Base-by-base conservation (phyloP, 2,329 filamentous ascomycete genomes). In the Didymella keratinophila region DNA sequence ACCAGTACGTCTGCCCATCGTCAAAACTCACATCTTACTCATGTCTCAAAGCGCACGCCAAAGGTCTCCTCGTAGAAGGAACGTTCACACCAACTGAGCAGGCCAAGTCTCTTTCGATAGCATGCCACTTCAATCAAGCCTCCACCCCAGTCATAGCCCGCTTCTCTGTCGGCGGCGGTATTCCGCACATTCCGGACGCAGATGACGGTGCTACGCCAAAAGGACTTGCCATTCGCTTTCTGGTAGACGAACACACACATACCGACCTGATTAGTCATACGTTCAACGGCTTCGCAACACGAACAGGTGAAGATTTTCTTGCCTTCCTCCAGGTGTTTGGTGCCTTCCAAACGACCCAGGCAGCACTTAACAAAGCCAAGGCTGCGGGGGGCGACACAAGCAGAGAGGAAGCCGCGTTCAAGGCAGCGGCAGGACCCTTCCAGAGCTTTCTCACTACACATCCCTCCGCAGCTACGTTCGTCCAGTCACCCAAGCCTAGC, bases 401-500 rank as follows among this genome's bases (percentile, higher is more conserved):
- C 7, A 49, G 52, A 12, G 57, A 60, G n/a, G 20, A 23, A 27
- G 52, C 34, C 27, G 46, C 23, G 5, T 55, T 56, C 37, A 48
- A 52, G 20, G 42, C 46, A 32, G 77, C 97, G 96, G 78, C 91
- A 96, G 50, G 97, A 74, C 1, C 87, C 87, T 36, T 91, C 83
- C 16, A 98, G 80, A 0, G 94, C 93, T 76, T 98, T 93, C 66
- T 90, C 87, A 32, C 92, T 93, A 0, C 91, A 93, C 78, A 98
- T 97, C 6, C 93, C 84, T 11, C 94, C 93, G 75, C 97, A 97
- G 0, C 79, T 93, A 18, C 90, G 1, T 92, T 93, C 52, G 86
- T 87, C 16, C 91, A 87, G 53, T 93, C 94, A 39, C 94, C 94
- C 76, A 98, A 98, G 1, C 94, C 94, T 32, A 98, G 80, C 77